Conservation (phyloP, 306 rosid species). For the Rubus parviflorus region DNA sequence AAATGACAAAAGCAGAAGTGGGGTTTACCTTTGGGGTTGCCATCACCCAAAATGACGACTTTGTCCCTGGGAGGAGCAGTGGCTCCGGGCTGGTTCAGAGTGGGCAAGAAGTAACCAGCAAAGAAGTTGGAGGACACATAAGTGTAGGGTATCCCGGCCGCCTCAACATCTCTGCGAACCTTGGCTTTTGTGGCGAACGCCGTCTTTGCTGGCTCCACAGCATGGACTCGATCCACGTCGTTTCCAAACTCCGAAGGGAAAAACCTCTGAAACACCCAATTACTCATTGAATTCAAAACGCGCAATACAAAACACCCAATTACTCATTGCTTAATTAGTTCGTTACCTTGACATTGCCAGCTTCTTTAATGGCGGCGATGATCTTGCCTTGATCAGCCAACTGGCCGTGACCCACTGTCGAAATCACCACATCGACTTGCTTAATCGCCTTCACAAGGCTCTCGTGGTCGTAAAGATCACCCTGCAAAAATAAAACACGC, state of each 20-base stretch:
- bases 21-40: slow-evolving; percentile 38
- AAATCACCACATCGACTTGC: slow-evolving; percentile 44
- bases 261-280: slow-evolving; percentile 28
- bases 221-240: slow-evolving; percentile 43
- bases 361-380: slow-evolving; percentile 43
- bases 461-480: slow-evolving; percentile 36
- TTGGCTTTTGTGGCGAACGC: slow-evolving; percentile 28
- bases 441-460: slow-evolving; percentile 38
- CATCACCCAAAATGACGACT: slow-evolving; percentile 42
- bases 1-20: background rate
- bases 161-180: slow-evolving; percentile 36
- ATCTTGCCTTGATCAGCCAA: slow-evolving; percentile 32
- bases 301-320: background rate
- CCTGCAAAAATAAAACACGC: slow-evolving; percentile 11
- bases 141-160: slow-evolving; percentile 45
- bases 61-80: slow-evolving; percentile 41
- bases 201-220: slow-evolving; percentile 47
- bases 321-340: background rate
- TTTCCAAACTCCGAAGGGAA: slow-evolving; percentile 49
- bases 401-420: slow-evolving; percentile 33
- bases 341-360: slow-evolving; percentile 41
- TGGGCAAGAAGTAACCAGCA: slow-evolving; percentile 39
- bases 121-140: slow-evolving; percentile 37
- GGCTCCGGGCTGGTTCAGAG: slow-evolving; percentile 33
- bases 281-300: background rate